Evolutionary conservation across 1,284 basidiomycete genomes (phyloP), one percentile per base, ranked within the genome.

Genomic region (Rhodotorula sp.): DNA sequence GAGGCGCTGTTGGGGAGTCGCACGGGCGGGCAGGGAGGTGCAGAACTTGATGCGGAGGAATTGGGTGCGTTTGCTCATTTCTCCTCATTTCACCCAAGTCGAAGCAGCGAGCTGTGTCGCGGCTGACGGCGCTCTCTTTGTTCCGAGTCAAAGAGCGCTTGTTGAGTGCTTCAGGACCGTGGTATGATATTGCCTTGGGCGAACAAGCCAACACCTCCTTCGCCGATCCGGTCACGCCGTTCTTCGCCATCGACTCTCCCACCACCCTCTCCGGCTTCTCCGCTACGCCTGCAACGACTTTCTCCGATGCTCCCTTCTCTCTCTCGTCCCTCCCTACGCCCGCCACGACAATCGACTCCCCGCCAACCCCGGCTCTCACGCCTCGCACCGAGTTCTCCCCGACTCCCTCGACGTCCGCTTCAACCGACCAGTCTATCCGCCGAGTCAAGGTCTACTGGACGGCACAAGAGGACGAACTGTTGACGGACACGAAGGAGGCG

Each of bases 221-320:
- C 3, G 7, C 13, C 39, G 39, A 44, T 17, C 39, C 19, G 19
- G 4, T 17, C 11, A 15, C 11, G 13, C 39, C 39, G 39, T 44
- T 15, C 13, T 44, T 13, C 39, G 9, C 73, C 27, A 72, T 71
- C 1, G 71, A 76, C 63, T 51, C 76, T 29, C 70, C 84, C 5
- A 82, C 84, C 71, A 85, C 94, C 22, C 84, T 95, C 17, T 89
- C 90, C 0, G 90, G 92, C 77, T 85, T 95, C 47, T 96, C 95
- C 79, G 90, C 85, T 1, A 86, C 89, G 57, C 88, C 91, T 11
- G 89, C 90, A 0, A 83, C 82, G 20, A 80, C 87, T 0, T 79
- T 94, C 11, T 75, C 19, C 44, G 70, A 19, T 63, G 66, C 46
- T 67, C 71, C 11, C 53, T 77, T n/a, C 67, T 70, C 22, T 69